These are phyloP conservation scores for Trichoderma hamatum DNA, from an alignment of 2,329 filamentous ascomycete genomes.

Conservation along the genomic window DNA sequence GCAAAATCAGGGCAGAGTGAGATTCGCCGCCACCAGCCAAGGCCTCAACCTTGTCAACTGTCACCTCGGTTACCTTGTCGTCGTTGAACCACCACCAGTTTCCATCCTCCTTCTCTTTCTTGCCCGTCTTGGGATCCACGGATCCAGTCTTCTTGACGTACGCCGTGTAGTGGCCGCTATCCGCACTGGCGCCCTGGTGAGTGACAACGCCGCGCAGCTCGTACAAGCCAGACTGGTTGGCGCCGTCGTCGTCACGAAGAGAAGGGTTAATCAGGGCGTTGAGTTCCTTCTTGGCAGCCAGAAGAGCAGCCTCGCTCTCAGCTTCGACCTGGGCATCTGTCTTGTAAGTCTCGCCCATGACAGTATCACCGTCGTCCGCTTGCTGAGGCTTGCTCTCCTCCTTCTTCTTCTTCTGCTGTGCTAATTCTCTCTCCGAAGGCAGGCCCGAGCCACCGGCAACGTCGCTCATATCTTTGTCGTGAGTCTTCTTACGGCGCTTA, in stretches of 20 bases:
- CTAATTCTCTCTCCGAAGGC: slow-evolving; percentile 55
- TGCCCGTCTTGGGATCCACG: slow-evolving; percentile 74
- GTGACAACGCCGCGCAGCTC: slow-evolving; percentile 93
- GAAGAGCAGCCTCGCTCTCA: slow-evolving; percentile 74
- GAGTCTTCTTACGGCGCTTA: slow-evolving; percentile 80
- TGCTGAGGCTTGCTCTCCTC: slow-evolving; percentile 41
- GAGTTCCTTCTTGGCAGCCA: slow-evolving; percentile 85
- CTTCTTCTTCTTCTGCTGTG: slow-evolving; percentile 53
- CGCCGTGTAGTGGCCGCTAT: slow-evolving; percentile 96
- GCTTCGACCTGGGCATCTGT: slow-evolving; percentile 91
- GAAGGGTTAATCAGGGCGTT: slow-evolving; percentile 74
- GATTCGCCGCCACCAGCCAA: slow-evolving; percentile 87
- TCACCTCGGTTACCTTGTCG: slow-evolving; percentile 92
- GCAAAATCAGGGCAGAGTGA: slow-evolving; percentile 78
- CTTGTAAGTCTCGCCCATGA: slow-evolving; percentile 82
- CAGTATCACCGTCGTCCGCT: slow-evolving; percentile 64
- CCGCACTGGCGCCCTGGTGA: slow-evolving; percentile 93
- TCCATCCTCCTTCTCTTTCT: slow-evolving; percentile 79
- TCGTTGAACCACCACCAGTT: slow-evolving; percentile 99
- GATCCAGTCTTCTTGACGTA: slow-evolving; percentile 90
- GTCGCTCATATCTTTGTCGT: slow-evolving; percentile 51
- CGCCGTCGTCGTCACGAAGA: slow-evolving; percentile 74
- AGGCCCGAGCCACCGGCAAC: slow-evolving; percentile 51
- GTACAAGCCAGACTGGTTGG: slow-evolving; percentile 93
- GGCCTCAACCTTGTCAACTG: slow-evolving; percentile 85